Percentiles rank a stretch among this genome's conserved stretches.
These are phyloP conservation scores for Coffea eugenioides DNA, from an alignment of 257 asterid genomes.

Conservation along the genomic window DNA sequence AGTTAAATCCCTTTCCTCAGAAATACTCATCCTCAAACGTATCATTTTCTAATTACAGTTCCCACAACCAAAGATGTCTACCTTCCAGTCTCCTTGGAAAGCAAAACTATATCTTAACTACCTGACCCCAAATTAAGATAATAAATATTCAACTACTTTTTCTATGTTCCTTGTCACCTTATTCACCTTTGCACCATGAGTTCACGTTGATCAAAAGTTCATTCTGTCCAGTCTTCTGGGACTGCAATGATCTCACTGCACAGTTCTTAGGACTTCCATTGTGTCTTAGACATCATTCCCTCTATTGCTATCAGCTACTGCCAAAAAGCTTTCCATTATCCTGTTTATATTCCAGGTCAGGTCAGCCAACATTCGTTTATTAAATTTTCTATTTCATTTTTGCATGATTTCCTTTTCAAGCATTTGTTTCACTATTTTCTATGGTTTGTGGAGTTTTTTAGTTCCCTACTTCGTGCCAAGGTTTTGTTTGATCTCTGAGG, in stretches of 20 bases:
- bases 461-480: not conserved
- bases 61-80: too few relatives aligned
- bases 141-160: too few relatives aligned
- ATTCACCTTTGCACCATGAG: not conserved
- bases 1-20: too few relatives aligned
- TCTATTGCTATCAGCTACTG: too few relatives aligned
- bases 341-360: not conserved
- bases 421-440: not conserved
- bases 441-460: not conserved
- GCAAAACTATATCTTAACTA: too few relatives aligned
- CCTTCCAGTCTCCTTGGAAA: too few relatives aligned
- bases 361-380: too few relatives aligned
- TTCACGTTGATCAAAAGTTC: not conserved
- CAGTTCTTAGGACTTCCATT: not conserved
- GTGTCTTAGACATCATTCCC: not conserved
- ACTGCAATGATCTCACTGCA: not conserved
- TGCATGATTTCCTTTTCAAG: not conserved
- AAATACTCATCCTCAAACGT: too few relatives aligned
- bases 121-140: too few relatives aligned
- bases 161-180: not conserved
- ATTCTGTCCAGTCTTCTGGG: not conserved
- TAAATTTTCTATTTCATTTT: too few relatives aligned
- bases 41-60: too few relatives aligned
- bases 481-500: too few relatives aligned
- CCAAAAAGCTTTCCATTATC: not conserved